Base-by-base conservation (phyloP, 345 rosid species). In the Lagerstroemia speciosa region DNA sequence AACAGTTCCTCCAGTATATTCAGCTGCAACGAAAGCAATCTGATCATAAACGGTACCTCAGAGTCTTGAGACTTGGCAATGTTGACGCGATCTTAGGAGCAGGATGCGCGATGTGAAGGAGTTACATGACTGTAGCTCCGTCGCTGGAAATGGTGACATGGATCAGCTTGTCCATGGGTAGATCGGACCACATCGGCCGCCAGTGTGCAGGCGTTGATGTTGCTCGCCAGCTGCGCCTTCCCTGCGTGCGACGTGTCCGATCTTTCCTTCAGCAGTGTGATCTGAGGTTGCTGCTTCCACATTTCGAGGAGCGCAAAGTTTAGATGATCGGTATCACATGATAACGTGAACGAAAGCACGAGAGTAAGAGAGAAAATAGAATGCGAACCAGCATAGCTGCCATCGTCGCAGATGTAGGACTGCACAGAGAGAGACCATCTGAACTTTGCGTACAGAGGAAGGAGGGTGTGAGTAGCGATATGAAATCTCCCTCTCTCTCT, bases 1-100 rank as follows among this genome's bases (percentile, higher is more conserved):
- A 41, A 41, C 46, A 41, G 2, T 41, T 41, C 16, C 46, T 41
- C 46, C 46, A 0, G 46, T 41, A 8, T 9, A 41, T 9, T 41
- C 12, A 41, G 14, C 14, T 41, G 46, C 46, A 9, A 2, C 14
- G 46, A 14, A 6, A 41, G 46, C 46, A 9, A 41, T 9, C 16
- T 8, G 14, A 41, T 11, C 11, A 52, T 24, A 34, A 37, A 7
- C 45, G 24, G 34, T 46, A 92, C 99, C 94, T 95, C 97, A 3
- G 99, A 90, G 70, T 95, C 99, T 80, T 92, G 99, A 7, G 99
- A 95, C 81, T 90, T 92, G 77, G 99, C 99, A 72, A 95, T 95
- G 77, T 95, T 98, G 2, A 90, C 97, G 75, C 96, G 85, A 95
- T 95, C 91, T 95, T 95, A 45, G 98, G 94, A 3, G 99, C 96